phyloP scores from a whole-genome alignment of 768 basidiomycete genomes.

The Arthromyces matolae region DNA sequence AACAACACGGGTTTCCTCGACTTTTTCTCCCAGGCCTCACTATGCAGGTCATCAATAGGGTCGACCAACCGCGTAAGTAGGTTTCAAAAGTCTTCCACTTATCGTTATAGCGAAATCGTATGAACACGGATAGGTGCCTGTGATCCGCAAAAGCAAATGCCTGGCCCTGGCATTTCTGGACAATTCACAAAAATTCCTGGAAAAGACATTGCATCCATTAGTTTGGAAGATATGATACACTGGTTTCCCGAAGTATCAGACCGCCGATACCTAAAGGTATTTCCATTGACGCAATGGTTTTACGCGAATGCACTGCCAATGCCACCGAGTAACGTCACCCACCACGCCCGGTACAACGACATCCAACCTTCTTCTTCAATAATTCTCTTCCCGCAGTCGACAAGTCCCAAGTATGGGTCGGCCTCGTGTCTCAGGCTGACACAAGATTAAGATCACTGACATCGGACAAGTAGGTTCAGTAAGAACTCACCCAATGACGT shows the following conservation, averaged over 20 bases:
- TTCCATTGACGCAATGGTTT: constrained; percentile 7
- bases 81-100: too few relatives aligned
- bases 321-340: constrained; percentile 69
- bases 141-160: too few relatives aligned
- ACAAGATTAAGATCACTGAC: too few relatives aligned
- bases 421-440: constrained; percentile 67
- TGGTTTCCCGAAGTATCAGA: too few relatives aligned
- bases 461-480: constrained; percentile 5
- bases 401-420: constrained; percentile 73
- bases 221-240: constrained; percentile 1
- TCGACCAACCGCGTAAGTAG: too few relatives aligned
- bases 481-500: constrained; percentile 72
- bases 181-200: too few relatives aligned
- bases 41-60: too few relatives aligned
- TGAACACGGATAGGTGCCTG: too few relatives aligned
- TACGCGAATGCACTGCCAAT: constrained; percentile 52
- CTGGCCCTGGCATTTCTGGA: too few relatives aligned
- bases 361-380: constrained; percentile 73
- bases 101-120: too few relatives aligned
- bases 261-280: not conserved
- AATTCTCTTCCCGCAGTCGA: constrained; percentile 75
- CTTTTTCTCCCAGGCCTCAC: too few relatives aligned
- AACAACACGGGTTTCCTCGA: too few relatives aligned
- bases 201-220: not conserved
- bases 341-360: constrained; percentile 81